phyloP scores from a whole-genome alignment of 1,284 basidiomycete species.

The Cutaneotrichosporon arboriforme region DNA sequence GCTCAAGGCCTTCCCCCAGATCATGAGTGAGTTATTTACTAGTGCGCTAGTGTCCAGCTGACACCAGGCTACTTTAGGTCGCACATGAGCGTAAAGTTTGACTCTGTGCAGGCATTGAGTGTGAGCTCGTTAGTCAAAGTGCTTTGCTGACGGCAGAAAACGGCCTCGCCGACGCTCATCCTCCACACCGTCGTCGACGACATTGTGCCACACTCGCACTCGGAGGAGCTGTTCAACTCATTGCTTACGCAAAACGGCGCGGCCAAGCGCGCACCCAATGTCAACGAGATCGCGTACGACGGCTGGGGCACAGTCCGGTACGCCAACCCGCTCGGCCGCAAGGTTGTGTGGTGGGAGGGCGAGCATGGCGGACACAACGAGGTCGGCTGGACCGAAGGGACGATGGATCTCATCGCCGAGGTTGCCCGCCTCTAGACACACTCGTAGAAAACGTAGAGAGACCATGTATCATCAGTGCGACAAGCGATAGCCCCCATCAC shows the following conservation, averaged over 20 bases:
- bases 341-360: conserved; percentile 39
- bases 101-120: conserved; percentile 26
- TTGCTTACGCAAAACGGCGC: conserved; percentile 42
- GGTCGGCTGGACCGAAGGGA: conserved; percentile 42
- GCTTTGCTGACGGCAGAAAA: conserved; percentile 47
- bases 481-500: too few relatives aligned
- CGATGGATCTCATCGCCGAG: conserved; percentile 36
- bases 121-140: conserved; percentile 11
- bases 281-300: conserved; percentile 12
- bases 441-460: neutral
- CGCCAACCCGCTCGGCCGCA: conserved; percentile 9
- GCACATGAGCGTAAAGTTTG: conserved; percentile 27
- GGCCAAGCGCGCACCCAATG: neutral
- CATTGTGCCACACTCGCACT: conserved; percentile 73
- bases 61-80: conserved; percentile 28
- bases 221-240: conserved; percentile 63
- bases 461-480: neutral
- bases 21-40: neutral
- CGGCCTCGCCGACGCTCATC: conserved; percentile 65
- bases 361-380: conserved; percentile 38
- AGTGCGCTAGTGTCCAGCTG: neutral
- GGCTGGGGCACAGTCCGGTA: conserved; percentile 31
- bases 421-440: conserved; percentile 17
- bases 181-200: conserved; percentile 74
- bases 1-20: conserved; percentile 10